Evolutionary conservation across 2,329 filamentous ascomycete genomes (phyloP).

Genomic region (Xylariaceae sp.): DNA sequence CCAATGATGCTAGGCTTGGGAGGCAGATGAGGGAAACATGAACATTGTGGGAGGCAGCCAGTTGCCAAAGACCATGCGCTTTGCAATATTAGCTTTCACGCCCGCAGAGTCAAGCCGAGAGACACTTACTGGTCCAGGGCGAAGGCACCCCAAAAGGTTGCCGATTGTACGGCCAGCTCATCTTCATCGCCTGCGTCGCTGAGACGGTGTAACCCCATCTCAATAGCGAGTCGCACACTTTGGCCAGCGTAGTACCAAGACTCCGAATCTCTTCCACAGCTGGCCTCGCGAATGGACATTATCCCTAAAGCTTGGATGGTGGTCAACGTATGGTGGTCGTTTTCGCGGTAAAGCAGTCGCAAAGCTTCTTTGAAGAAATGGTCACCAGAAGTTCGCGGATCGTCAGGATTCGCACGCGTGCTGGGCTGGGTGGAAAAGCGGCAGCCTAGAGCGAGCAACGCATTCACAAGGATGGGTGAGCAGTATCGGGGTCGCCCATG

Average conservation of each 20-base stretch:
- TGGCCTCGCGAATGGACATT: conserved; percentile 73
- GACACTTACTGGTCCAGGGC: conserved; percentile 60
- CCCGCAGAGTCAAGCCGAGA: background rate
- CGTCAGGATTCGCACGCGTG: conserved; percentile 59
- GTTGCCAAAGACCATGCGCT: conserved; percentile 66
- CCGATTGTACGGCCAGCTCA: conserved; percentile 56
- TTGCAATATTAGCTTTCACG: conserved; percentile 20
- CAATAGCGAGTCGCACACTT: conserved; percentile 68
- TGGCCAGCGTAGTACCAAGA: conserved; percentile 72
- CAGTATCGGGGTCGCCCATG: conserved; percentile 62
- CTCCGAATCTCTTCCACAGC: conserved; percentile 68
- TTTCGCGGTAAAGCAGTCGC: conserved; percentile 56
- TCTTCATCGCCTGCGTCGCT: conserved; percentile 50
- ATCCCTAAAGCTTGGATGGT: conserved; percentile 73
- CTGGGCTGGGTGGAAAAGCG: conserved; percentile 64
- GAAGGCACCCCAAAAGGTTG: conserved; percentile 62
- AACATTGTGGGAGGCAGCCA: conserved; percentile 59
- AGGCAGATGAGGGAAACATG: conserved; percentile 53
- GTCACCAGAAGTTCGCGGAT: conserved; percentile 66
- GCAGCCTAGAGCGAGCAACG: conserved; percentile 63
- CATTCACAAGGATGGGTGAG: conserved; percentile 65
- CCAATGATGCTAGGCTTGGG: conserved; percentile 60
- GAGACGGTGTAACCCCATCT: conserved; percentile 65
- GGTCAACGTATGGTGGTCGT: conserved; percentile 61
- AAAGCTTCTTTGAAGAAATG: conserved; percentile 71